Percentiles rank a stretch among this genome's conserved stretches.
Evolutionary conservation across 306 rosid species (phyloP).

Genomic region (Betula pendula): DNA sequence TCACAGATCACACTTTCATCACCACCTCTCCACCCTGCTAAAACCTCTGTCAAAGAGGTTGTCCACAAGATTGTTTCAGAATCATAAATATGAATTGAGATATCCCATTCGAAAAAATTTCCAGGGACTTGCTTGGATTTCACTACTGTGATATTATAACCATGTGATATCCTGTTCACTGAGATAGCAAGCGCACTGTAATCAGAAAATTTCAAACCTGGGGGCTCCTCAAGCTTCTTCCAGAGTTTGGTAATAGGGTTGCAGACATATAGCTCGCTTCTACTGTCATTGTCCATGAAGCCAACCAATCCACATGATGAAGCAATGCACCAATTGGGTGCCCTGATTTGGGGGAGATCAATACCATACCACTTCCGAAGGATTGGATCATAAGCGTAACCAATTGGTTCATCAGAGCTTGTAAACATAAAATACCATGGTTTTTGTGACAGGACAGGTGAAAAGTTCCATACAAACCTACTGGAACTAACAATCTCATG

Average conservation of each 20-base stretch:
- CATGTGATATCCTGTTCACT: conserved; percentile 48
- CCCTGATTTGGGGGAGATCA: conserved; percentile 68
- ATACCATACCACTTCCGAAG: conserved; percentile 88
- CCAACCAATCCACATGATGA: conserved; percentile 82
- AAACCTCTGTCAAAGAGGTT: conserved; percentile 64
- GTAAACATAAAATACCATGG: conserved; percentile 99
- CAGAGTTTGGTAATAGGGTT: conserved; percentile 67
- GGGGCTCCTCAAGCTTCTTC: conserved; percentile 68
- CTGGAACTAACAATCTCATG: conserved; percentile 64
- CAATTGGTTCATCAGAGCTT: conserved; percentile 65
- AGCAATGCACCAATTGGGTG: conserved; percentile 63
- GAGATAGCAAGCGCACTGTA: conserved; percentile 82
- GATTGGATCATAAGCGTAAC: conserved; percentile 72
- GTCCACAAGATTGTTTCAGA: conserved; percentile 63
- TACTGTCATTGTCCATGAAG: conserved; percentile 80
- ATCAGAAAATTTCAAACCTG: conserved; percentile 60
- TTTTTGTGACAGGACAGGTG: conserved; percentile 56
- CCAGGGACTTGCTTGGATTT: conserved; percentile 87
- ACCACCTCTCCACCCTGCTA: conserved; percentile 95
- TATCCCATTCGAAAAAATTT: conserved; percentile 70
- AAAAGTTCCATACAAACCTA: conserved; percentile 68
- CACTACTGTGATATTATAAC: conserved; percentile 63
- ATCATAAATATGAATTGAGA: conserved; percentile 68
- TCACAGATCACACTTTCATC: conserved; percentile 87
- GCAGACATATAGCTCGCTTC: conserved; percentile 64